Evolutionary conservation across 1,139 yeast species (phyloP).

Genomic region (Yamadazyma trypodendri): DNA sequence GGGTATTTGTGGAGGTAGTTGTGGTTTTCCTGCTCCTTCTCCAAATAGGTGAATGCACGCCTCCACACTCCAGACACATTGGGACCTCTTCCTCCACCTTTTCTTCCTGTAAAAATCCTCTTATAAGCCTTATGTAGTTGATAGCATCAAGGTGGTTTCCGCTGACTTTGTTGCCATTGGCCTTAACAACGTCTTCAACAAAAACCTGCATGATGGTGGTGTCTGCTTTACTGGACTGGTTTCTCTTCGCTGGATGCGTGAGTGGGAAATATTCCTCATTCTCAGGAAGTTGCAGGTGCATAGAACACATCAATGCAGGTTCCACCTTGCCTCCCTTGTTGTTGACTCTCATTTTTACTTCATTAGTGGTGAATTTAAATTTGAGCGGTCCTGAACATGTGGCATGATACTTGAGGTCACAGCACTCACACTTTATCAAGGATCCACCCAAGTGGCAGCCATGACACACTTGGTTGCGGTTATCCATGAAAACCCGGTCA

Average conservation of each 20-base stretch:
- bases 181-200: conserved; percentile 40
- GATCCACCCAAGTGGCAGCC: conserved; percentile 11
- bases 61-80: conserved; percentile 23
- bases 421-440: conserved; percentile 8
- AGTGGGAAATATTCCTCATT: conserved; percentile 16
- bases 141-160: conserved; percentile 37
- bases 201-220: conserved; percentile 42
- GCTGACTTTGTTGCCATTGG: conserved; percentile 15
- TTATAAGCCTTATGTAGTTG: conserved; percentile 19
- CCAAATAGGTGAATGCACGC: conserved; percentile 37
- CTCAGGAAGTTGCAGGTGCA: conserved; percentile 25
- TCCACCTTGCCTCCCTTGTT: conserved; percentile 36
- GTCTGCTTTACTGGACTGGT: conserved; percentile 23
- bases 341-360: conserved; percentile 21
- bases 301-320: conserved; percentile 45
- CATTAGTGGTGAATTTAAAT: conserved; percentile 39
- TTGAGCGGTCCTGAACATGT: conserved; percentile 63
- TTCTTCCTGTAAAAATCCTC: conserved; percentile 2
- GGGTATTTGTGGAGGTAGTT: not conserved
- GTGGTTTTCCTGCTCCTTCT: conserved; percentile 19
- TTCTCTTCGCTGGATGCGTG: conserved; percentile 36
- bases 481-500: conserved; percentile 26
- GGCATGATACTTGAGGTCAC: conserved; percentile 42
- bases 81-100: not conserved
- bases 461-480: conserved; percentile 19